A percentile compares a stretch with the other conserved stretches of the same genome.
Conservation (phyloP, 768 basidiomycete genomes). For the Calocybe cyanea region DNA sequence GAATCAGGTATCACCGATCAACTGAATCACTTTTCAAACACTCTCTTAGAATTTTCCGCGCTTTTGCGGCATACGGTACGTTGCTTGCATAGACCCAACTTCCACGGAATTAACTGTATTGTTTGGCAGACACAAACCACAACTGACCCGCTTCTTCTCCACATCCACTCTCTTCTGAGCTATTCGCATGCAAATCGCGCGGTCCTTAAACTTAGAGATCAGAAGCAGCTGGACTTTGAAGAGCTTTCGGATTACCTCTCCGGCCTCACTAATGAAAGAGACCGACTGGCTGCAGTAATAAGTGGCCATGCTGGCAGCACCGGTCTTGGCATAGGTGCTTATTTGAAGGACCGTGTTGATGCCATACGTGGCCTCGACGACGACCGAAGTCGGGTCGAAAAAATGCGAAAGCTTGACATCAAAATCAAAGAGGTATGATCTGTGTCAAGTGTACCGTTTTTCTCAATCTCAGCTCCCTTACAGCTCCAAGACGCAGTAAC, state of each 20-base stretch:
- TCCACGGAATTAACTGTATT: constrained; percentile 1
- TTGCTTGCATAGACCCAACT: constrained; percentile 1
- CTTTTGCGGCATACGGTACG: constrained; percentile 79
- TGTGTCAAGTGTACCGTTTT: too few species aligned
- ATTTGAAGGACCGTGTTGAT: constrained; percentile 90
- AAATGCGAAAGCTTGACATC: constrained; percentile 86
- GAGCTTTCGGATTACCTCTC: constrained; percentile 94
- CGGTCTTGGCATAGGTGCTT: constrained; percentile 81
- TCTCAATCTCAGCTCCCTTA: not conserved
- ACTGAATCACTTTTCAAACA: constrained; percentile 94
- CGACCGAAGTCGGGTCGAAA: constrained; percentile 87
- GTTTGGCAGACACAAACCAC: constrained; percentile 77
- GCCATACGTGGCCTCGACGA: constrained; percentile 90
- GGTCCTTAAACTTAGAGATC: constrained; percentile 94
- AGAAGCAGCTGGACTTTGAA: constrained; percentile 98
- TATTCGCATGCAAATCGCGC: constrained; percentile 91
- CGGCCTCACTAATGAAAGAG: constrained; percentile 89
- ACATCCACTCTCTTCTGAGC: constrained; percentile 88
- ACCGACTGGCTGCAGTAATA: constrained; percentile 85
- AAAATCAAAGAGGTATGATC: constrained; percentile 90
- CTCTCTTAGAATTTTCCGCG: constrained; percentile 91
- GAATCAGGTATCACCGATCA: constrained; percentile 99
- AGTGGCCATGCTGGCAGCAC: constrained; percentile 84
- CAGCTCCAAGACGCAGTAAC: constrained; percentile 97
- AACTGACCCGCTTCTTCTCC: constrained; percentile 86